Evolutionary conservation across 176 grass and related monocot genomes (phyloP).

Genomic region (Rhynchospora tenuis): DNA sequence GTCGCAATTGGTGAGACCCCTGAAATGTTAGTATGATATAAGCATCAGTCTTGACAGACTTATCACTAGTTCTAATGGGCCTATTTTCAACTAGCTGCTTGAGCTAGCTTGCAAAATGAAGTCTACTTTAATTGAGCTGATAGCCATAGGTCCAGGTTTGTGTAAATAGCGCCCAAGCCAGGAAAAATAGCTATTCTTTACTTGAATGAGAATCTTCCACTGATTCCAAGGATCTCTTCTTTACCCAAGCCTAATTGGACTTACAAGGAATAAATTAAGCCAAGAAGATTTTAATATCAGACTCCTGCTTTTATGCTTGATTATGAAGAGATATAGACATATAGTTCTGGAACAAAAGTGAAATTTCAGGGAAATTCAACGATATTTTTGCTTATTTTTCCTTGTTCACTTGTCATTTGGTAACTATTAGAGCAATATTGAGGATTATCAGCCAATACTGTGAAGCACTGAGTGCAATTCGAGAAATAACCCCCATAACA

Average conservation of each 20-base stretch:
- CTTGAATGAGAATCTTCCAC: background rate
- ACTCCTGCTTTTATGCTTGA: background rate
- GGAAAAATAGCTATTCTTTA: background rate
- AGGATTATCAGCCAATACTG: background rate
- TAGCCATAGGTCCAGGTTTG: background rate
- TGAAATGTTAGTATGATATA: constrained; percentile 19
- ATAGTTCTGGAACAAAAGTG: background rate
- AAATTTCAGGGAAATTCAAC: background rate
- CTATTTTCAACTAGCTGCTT: background rate
- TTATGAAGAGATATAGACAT: background rate
- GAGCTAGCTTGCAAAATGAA: background rate
- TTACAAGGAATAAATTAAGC: background rate
- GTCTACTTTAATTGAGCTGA: background rate
- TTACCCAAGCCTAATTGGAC: background rate
- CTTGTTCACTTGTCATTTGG: background rate
- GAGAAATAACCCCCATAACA: background rate
- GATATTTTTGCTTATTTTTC: background rate
- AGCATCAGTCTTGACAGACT: background rate
- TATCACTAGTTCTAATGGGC: background rate
- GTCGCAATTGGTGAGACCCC: constrained; percentile 51
- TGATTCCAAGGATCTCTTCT: background rate
- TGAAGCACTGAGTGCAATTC: background rate
- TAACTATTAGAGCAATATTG: background rate
- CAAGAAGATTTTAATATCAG: background rate
- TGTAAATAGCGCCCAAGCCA: background rate